Percentiles rank a stretch among this genome's conserved stretches.
These are phyloP conservation scores for Polychytrium aggregatum DNA, from an alignment of 192 early-diverging fungal genomes.

Conservation along the genomic window DNA sequence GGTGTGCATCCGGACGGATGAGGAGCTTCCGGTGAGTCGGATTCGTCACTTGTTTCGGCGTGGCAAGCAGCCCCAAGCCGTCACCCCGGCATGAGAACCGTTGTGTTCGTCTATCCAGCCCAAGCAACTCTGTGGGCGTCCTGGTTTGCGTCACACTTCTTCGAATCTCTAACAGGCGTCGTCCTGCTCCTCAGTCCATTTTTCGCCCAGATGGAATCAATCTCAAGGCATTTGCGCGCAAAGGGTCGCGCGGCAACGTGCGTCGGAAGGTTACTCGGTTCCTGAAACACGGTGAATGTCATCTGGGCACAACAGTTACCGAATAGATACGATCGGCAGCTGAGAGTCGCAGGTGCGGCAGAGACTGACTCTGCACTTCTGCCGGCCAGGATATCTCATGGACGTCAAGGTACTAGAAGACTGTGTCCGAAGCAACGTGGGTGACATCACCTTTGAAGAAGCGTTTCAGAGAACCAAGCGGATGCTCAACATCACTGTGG, in stretches of 20 bases:
- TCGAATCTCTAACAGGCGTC: neutral
- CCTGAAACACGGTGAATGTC: conserved; percentile 49
- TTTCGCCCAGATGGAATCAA: conserved; percentile 51
- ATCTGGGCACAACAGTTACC: too few relatives aligned
- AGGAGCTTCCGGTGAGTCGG: conserved; percentile 48
- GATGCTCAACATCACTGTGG: conserved; percentile 68
- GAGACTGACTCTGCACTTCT: too few relatives aligned
- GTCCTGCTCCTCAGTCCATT: conserved; percentile 16
- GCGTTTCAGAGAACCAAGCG: conserved; percentile 55
- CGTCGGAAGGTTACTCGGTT: conserved; percentile 53
- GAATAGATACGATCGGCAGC: too few relatives aligned
- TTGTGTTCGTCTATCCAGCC: too few relatives aligned
- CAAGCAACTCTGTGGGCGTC: too few relatives aligned
- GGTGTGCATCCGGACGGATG: conserved; percentile 65
- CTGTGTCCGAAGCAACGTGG: conserved; percentile 61
- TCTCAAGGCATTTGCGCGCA: conserved; percentile 52
- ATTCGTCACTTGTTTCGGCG: too few relatives aligned
- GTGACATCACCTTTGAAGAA: conserved; percentile 49
- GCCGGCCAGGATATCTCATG: conserved; percentile 47
- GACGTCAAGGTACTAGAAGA: conserved; percentile 67
- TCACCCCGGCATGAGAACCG: too few relatives aligned
- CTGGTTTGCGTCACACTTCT: neutral
- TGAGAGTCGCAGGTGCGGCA: too few relatives aligned
- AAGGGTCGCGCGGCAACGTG: conserved; percentile 41
- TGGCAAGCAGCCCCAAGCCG: too few relatives aligned